Conservation (phyloP, 768 basidiomycete genomes). For the Psilocybe subaeruginosa region DNA sequence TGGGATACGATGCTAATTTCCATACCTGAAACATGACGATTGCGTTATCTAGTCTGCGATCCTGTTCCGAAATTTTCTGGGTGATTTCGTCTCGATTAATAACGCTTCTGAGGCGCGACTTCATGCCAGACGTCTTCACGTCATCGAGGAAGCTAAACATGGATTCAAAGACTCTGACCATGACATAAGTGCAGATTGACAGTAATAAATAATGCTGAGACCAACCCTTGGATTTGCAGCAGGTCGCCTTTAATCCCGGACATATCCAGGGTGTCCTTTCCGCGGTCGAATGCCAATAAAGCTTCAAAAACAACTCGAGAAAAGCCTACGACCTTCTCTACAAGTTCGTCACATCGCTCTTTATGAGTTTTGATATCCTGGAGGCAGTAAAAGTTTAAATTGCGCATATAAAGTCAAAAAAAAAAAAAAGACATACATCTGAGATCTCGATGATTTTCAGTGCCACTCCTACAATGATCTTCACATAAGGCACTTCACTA, state of each 20-base stretch:
- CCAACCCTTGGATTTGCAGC: constrained; percentile 5
- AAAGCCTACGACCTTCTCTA: constrained; percentile 25
- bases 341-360: constrained; percentile 24
- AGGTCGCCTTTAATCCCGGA: constrained; percentile 23
- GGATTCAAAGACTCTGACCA: constrained; percentile 22
- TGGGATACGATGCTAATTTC: no score
- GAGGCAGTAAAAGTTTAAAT: not conserved
- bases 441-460: constrained; percentile 28
- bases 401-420: not conserved
- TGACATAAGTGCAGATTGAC: no score
- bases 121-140: constrained; percentile 7
- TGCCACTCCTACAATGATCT: constrained; percentile 23
- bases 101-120: constrained; percentile 17
- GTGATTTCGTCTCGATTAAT: constrained; percentile 23
- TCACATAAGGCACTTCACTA: constrained; percentile 27
- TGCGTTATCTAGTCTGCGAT: constrained; percentile 26
- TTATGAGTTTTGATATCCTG: constrained; percentile 26
- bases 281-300: constrained; percentile 12
- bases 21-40: constrained; percentile 29
- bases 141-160: constrained; percentile 20
- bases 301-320: constrained; percentile 25
- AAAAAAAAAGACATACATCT: constrained; percentile 17
- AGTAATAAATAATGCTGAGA: no score
- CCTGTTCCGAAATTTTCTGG: constrained; percentile 21
- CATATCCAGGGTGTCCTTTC: not conserved